These are phyloP conservation scores for Sclerotinia spermophila DNA, from an alignment of 2,329 filamentous ascomycete species.

Conservation along the genomic window DNA sequence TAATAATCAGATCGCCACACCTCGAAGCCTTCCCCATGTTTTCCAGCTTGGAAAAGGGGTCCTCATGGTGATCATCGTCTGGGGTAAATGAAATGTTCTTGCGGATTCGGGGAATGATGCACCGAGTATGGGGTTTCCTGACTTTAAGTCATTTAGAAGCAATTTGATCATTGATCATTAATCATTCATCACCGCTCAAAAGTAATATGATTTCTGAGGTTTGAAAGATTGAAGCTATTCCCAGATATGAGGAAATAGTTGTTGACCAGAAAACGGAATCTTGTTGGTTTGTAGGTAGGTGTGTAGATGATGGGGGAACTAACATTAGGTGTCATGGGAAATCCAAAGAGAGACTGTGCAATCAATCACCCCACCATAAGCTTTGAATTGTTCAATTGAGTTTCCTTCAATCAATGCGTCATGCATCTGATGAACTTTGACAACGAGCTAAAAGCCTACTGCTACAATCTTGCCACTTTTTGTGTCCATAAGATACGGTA, in stretches of 20 bases:
- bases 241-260: not conserved
- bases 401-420: constrained; percentile 8
- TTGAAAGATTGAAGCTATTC: not conserved
- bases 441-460: not conserved
- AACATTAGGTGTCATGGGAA: not conserved
- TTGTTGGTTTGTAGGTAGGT: not conserved
- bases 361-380: constrained; percentile 3
- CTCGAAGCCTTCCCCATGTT: not conserved
- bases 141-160: not conserved
- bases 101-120: constrained; percentile 10
- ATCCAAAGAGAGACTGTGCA: too few relatives aligned
- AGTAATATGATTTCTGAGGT: not conserved
- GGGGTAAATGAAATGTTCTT: constrained; percentile 3
- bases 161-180: not conserved
- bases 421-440: constrained; percentile 19
- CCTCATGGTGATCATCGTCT: not conserved
- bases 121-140: constrained; percentile 4
- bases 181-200: not conserved
- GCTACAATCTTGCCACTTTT: not conserved
- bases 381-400: not conserved
- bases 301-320: not conserved
- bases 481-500: not conserved
- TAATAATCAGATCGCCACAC: not conserved
- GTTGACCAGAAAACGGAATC: too few relatives aligned
- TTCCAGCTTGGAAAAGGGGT: constrained; percentile 19